Conservation (phyloP, 2,329 filamentous ascomycete genomes). For the Pseudogymnoascus pannorum region DNA sequence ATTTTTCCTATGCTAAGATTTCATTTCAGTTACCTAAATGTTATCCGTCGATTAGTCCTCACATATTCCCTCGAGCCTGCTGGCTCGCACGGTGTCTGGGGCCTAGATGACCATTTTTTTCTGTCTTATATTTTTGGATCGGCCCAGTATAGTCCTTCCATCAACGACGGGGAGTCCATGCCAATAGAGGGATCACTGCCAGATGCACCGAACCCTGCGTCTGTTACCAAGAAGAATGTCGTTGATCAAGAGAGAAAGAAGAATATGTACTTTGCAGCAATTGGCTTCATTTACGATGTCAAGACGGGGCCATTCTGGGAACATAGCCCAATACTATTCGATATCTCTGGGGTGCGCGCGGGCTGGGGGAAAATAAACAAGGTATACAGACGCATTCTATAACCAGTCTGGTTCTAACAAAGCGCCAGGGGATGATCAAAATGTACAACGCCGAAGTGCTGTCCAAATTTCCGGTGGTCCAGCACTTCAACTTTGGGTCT, state of each 20-base stretch:
- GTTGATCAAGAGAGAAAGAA: conserved; percentile 57
- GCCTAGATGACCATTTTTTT: conserved; percentile 95
- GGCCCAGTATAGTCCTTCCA: conserved; percentile 75
- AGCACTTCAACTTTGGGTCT: conserved; percentile 82
- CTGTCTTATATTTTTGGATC: conserved; percentile 92
- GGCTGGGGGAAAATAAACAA: conserved; percentile 99
- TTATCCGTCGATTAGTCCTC: conserved; percentile 75
- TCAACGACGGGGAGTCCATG: conserved; percentile 54
- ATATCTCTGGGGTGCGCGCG: conserved; percentile 82
- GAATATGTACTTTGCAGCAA: conserved; percentile 90
- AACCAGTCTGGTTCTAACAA: conserved; percentile 6
- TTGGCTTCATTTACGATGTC: conserved; percentile 96
- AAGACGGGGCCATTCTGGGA: conserved; percentile 97
- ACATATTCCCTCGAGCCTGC: conserved; percentile 93
- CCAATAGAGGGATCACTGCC: conserved; percentile 72
- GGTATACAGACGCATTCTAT: conserved; percentile 30
- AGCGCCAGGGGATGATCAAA: conserved; percentile 76
- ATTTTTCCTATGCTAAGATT: conserved; percentile 8
- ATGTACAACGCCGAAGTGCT: conserved; percentile 98
- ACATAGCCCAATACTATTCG: conserved; percentile 88
- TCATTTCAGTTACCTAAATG: conserved; percentile 59
- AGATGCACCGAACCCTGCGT: conserved; percentile 62
- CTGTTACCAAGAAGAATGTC: conserved; percentile 56
- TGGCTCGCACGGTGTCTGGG: conserved; percentile 96
- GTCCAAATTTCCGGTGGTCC: conserved; percentile 95